Conservation (phyloP, 2,329 filamentous ascomycete genomes). For the Microdochium bolleyi region DNA sequence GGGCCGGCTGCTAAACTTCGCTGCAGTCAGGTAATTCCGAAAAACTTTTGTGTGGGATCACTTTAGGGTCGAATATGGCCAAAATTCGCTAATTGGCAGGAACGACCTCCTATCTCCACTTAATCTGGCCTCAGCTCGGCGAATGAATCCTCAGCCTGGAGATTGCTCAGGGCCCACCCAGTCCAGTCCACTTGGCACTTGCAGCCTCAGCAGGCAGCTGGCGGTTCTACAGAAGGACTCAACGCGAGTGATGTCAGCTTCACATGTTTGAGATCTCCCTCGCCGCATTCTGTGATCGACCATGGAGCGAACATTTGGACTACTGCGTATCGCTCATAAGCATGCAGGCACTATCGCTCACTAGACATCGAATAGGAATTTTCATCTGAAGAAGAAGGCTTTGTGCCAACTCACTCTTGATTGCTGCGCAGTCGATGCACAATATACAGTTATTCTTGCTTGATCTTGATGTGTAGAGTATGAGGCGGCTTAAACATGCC, state of each 20-base stretch:
- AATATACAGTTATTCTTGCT: too few species aligned
- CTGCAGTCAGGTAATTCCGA: slow-evolving; percentile 25
- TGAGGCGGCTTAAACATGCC: too few species aligned
- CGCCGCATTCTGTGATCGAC: too few species aligned
- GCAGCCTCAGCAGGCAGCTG: neutral
- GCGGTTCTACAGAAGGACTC: neutral
- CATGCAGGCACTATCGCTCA: too few species aligned
- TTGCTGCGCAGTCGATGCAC: too few species aligned
- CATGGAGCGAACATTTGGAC: too few species aligned
- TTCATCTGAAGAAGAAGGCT: too few species aligned
- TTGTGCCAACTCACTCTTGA: too few species aligned
- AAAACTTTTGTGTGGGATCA: slow-evolving; percentile 41
- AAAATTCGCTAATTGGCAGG: slow-evolving; percentile 7
- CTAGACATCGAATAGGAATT: too few species aligned
- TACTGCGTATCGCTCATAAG: too few species aligned
- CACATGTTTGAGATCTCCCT: too few species aligned
- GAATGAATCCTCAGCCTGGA: neutral
- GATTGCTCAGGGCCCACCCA: neutral
- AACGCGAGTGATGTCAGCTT: neutral
- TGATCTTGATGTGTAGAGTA: too few species aligned
- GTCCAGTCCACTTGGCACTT: neutral
- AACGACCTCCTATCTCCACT: neutral
- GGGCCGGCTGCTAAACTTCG: slow-evolving; percentile 23
- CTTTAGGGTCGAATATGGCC: slow-evolving; percentile 32
- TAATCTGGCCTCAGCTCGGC: neutral